Conservation (phyloP, 805 yeast species). For the Cephaloascus albidus region DNA sequence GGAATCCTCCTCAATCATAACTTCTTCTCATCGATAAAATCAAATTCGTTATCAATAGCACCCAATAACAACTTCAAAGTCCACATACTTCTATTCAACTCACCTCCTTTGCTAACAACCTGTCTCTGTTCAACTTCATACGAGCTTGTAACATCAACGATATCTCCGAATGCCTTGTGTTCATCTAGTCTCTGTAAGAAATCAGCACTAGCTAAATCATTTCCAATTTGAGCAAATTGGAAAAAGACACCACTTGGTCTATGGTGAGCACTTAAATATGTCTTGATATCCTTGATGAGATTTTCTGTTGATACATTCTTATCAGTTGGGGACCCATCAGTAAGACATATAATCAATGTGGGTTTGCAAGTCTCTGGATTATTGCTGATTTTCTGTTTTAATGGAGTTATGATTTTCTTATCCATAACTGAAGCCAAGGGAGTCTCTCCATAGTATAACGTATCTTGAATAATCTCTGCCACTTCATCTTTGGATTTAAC, state of each 20-base stretch:
- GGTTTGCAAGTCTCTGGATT: neutral
- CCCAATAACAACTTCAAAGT: neutral
- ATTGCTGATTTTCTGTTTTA: neutral
- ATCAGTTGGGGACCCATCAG: neutral
- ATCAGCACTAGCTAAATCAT: neutral
- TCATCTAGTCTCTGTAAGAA: neutral
- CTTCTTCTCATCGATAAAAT: neutral
- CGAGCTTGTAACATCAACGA: neutral
- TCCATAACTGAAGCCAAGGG: neutral
- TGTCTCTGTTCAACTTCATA: neutral
- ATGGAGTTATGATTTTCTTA: neutral
- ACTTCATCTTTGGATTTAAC: neutral
- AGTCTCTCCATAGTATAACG: neutral
- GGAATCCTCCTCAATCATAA: too few species aligned
- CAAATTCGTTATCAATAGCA: neutral
- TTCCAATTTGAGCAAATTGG: neutral
- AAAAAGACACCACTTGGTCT: neutral
- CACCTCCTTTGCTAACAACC: neutral
- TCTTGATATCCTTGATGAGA: neutral
- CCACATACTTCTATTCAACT: constrained; percentile 1
- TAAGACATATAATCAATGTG: neutral
- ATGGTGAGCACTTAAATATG: neutral
- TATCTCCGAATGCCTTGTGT: neutral
- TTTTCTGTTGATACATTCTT: neutral
- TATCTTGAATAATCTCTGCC: neutral